Base-by-base conservation (phyloP, 331 rosid genomes). In the Spiraea crenata region DNA sequence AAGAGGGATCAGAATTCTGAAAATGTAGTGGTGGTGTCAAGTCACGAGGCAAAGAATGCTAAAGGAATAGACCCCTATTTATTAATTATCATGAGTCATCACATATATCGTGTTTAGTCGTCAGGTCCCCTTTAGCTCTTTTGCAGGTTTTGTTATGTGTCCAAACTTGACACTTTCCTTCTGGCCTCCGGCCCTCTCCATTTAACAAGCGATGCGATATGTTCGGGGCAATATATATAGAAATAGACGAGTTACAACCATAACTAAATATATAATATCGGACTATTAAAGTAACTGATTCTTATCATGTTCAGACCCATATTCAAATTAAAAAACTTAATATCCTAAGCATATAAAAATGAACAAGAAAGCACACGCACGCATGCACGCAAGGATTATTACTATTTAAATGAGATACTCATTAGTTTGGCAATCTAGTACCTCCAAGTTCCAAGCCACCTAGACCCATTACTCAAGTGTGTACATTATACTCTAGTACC, bases 41-140 rank as follows among this genome's bases (percentile, higher is more conserved):
- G 88, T 89, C 88, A 82, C 79, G 82, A 77, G 86, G 77, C 84
- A 81, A 79, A 87, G 85, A 85, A 79, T 73, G 91, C 70, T 83
- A 87, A 75, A 80, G 81, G 76, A 73, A 85, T 56, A 65, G 81
- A 77, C 9, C 77, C 85, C 85, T 2, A 25, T 25, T 25, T 25
- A 81, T 77, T 65, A 79, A 77, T 70, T 55, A 70, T 70, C 16
- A 56, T 56, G 52, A 46, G 56, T 14, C 34, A 41, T 59, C 34
- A 70, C 34, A 65, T 40, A 47, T 19, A 31, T 19, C 25, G 45
- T 56, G 56, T 44, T 70, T 31, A 58, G 70, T 69, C 48, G 67
- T 73, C 45, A 72, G 57, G 73, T 77, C 49, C 73, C 79, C 74
- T 75, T 79, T 77, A 62, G 76, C 62, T 74, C 85, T 81, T 25